phyloP scores from a whole-genome alignment of 108 stramenopile genomes.

The Pseudonitzschia delicatissima region DNA sequence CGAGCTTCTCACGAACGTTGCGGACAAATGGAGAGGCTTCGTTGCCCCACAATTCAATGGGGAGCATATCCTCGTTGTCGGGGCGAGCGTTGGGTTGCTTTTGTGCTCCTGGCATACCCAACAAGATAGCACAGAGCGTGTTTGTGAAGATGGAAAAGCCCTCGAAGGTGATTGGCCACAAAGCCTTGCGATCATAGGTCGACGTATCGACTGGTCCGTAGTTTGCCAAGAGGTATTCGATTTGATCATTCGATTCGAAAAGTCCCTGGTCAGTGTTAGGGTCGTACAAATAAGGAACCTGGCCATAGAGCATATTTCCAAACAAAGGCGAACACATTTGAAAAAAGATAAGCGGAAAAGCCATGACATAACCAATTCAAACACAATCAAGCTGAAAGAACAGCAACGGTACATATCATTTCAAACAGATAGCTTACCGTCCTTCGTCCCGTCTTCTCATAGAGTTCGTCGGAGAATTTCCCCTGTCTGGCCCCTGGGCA shows the following conservation, averaged over 20 bases:
- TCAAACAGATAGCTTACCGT: neutral
- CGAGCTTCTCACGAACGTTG: slow-evolving; percentile 72
- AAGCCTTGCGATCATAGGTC: slow-evolving; percentile 52
- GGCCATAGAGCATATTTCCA: neutral
- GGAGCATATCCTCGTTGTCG: slow-evolving; percentile 74
- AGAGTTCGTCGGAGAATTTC: slow-evolving; percentile 45
- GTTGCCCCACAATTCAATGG: slow-evolving; percentile 83
- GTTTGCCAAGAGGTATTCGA: slow-evolving; percentile 70
- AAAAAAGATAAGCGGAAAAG: no score
- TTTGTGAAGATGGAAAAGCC: slow-evolving; percentile 57
- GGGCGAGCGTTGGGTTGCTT: slow-evolving; percentile 55
- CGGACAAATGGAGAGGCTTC: slow-evolving; percentile 82
- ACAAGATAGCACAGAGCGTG: slow-evolving; percentile 40
- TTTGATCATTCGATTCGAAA: slow-evolving; percentile 76
- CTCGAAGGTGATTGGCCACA: slow-evolving; percentile 66
- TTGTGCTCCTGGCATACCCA: slow-evolving; percentile 48
- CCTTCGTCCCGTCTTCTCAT: neutral
- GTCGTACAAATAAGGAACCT: slow-evolving; percentile 76
- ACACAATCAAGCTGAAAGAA: neutral
- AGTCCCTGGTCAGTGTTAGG: slow-evolving; percentile 71
- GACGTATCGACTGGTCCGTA: slow-evolving; percentile 60
- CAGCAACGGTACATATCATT: neutral
- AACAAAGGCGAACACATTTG: no score
- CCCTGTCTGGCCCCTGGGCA: slow-evolving; percentile 53
- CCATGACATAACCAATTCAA: no score